Evolutionary conservation across 345 rosid species (phyloP).

Genomic region (Dovyalis caffra): DNA sequence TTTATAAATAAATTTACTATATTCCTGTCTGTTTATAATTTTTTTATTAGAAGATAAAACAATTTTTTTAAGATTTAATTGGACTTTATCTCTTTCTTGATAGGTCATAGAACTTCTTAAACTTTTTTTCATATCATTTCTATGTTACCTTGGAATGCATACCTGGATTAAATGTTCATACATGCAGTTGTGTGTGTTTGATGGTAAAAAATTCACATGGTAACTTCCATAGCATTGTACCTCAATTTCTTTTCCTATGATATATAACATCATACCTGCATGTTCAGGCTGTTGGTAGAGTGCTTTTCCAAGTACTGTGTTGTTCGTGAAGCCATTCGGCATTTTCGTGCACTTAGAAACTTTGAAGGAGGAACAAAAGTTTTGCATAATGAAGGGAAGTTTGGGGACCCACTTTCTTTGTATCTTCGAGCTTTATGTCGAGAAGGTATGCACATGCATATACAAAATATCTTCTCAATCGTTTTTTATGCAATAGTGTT

Average conservation of each 20-base stretch:
- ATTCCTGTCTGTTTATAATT: too few species aligned
- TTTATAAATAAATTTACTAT: too few species aligned
- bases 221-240: background rate
- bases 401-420: slow-evolving; percentile 92
- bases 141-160: background rate
- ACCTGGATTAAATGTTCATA: background rate
- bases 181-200: background rate
- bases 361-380: slow-evolving; percentile 78
- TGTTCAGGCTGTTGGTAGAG: slow-evolving; percentile 83
- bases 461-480: background rate
- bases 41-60: too few species aligned
- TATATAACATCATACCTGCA: slow-evolving; percentile 20
- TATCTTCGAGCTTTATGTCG: slow-evolving; percentile 92
- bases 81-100: too few species aligned
- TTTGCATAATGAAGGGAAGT: slow-evolving; percentile 71
- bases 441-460: slow-evolving; percentile 61
- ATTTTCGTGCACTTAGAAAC: slow-evolving; percentile 80
- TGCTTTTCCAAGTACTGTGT: slow-evolving; percentile 91
- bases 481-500: background rate
- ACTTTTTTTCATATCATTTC: too few species aligned
- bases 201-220: background rate
- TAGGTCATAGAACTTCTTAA: too few species aligned
- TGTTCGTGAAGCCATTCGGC: slow-evolving; percentile 86
- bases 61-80: too few species aligned
- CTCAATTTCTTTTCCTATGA: slow-evolving; percentile 8